Percentiles rank a stretch among this genome's conserved stretches.
phyloP scores from a whole-genome alignment of 352 stramenopile species.

The Phytophthora melonis region DNA sequence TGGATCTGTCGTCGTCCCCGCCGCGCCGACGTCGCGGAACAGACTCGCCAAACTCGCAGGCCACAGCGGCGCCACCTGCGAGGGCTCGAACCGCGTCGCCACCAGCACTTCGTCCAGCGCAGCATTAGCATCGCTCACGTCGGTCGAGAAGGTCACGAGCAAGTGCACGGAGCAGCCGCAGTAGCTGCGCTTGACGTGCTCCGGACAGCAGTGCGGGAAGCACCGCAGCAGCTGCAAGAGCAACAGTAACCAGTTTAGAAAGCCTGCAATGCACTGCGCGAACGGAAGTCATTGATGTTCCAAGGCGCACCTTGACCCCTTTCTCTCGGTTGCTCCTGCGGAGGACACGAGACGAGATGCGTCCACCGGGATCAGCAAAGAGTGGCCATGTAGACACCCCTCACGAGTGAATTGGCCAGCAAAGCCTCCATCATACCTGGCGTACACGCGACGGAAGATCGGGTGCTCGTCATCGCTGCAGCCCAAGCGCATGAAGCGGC shows the following conservation, averaged over 20 bases:
- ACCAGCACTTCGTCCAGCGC: constrained; percentile 25
- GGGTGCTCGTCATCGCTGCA: constrained; percentile 40
- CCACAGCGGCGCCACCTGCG: constrained; percentile 17
- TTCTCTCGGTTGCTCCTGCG: constrained; percentile 21
- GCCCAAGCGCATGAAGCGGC: constrained; percentile 41
- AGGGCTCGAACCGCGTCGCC: constrained; percentile 40
- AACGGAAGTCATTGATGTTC: not conserved
- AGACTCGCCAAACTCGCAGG: constrained; percentile 5
- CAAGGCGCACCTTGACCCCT: constrained; percentile 17
- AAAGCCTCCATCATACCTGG: constrained; percentile 20
- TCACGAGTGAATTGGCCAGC: not conserved
- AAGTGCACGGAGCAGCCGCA: constrained; percentile 48
- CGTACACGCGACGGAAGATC: constrained; percentile 47
- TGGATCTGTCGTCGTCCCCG: not conserved
- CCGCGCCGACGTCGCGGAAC: not conserved
- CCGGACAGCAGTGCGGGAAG: constrained; percentile 53
- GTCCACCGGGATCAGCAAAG: not conserved
- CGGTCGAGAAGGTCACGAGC: constrained; percentile 27
- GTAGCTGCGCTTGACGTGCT: constrained; percentile 42
- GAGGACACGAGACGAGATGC: not conserved
- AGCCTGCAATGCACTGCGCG: no score
- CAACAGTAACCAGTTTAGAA: not conserved
- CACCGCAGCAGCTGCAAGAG: constrained; percentile 27
- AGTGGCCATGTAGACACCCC: not conserved
- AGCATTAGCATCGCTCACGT: not conserved